Conservation (phyloP, 441 rosid genomes). For the Populus hybrid region DNA sequence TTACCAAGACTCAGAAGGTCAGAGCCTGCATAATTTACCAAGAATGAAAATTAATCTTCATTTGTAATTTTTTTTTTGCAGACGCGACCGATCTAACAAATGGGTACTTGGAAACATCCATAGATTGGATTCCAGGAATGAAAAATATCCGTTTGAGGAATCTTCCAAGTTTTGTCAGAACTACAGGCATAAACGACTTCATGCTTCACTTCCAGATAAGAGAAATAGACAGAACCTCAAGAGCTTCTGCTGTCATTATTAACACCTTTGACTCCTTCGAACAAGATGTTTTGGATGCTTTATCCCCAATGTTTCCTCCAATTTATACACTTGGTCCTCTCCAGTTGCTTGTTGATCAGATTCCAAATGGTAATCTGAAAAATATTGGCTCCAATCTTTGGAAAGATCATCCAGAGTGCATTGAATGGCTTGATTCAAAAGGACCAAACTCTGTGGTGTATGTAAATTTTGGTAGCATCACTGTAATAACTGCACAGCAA, state of each 20-base stretch:
- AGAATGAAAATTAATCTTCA: neutral
- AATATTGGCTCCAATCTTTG: no score
- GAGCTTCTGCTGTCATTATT: constrained; percentile 18
- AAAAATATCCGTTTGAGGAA: constrained; percentile 16
- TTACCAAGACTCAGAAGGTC: neutral
- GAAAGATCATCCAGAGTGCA: no score
- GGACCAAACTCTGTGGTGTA: no score
- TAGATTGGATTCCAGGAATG: constrained; percentile 28
- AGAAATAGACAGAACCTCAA: neutral
- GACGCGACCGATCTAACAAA: constrained; percentile 20
- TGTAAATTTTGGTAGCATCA: no score
- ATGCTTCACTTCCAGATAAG: constrained; percentile 3
- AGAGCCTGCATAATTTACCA: neutral
- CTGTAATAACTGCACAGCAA: no score
- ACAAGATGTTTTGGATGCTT: neutral
- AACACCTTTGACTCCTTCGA: constrained; percentile 22
- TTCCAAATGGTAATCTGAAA: no score
- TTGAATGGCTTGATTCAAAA: no score
- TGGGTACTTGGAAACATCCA: constrained; percentile 16
- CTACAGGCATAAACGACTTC: constrained; percentile 14
- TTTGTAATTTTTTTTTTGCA: neutral
- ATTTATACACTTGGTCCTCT: constrained; percentile 21
- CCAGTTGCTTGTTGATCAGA: constrained; percentile 4
- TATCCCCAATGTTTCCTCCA: constrained; percentile 11
- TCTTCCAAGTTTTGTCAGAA: constrained; percentile 10